Evolutionary conservation across 106 monocot genomes (phyloP).

Genomic region (Dendrobium catenatum): DNA sequence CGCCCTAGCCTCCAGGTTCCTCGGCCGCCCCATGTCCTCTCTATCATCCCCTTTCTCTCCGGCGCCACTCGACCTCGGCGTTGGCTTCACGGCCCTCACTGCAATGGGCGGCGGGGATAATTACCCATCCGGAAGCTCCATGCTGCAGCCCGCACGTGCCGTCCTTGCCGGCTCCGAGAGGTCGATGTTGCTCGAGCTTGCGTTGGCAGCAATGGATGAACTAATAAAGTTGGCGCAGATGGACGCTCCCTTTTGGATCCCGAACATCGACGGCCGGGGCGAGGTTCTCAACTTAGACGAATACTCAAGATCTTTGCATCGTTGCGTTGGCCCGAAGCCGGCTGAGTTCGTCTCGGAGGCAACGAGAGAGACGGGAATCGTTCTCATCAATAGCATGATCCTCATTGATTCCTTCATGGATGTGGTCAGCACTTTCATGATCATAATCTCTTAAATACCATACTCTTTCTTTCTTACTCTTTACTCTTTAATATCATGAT

Average conservation of each 20-base stretch:
- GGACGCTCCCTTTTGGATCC: slow-evolving; percentile 54
- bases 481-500: no score
- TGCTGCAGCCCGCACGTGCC: background rate
- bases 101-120: slow-evolving; percentile 4
- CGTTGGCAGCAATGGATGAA: slow-evolving; percentile 56
- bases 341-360: slow-evolving; percentile 39
- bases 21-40: slow-evolving; percentile 32
- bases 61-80: slow-evolving; percentile 35
- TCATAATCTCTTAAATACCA: background rate
- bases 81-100: slow-evolving; percentile 8
- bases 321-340: slow-evolving; percentile 33
- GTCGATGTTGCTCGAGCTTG: slow-evolving; percentile 48
- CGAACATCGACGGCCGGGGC: slow-evolving; percentile 7
- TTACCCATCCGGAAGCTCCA: background rate
- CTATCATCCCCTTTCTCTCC: slow-evolving; percentile 1
- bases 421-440: slow-evolving; percentile 22
- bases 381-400: slow-evolving; percentile 45
- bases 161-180: slow-evolving; percentile 17
- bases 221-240: slow-evolving; percentile 54
- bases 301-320: slow-evolving; percentile 25
- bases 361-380: slow-evolving; percentile 47
- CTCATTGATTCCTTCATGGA: slow-evolving; percentile 66
- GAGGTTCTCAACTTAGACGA: slow-evolving; percentile 43
- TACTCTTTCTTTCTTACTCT: background rate
- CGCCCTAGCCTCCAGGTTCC: slow-evolving; percentile 58